These are phyloP conservation scores for Tilletia indica DNA, from an alignment of 1,284 basidiomycete genomes.

Conservation along the genomic window DNA sequence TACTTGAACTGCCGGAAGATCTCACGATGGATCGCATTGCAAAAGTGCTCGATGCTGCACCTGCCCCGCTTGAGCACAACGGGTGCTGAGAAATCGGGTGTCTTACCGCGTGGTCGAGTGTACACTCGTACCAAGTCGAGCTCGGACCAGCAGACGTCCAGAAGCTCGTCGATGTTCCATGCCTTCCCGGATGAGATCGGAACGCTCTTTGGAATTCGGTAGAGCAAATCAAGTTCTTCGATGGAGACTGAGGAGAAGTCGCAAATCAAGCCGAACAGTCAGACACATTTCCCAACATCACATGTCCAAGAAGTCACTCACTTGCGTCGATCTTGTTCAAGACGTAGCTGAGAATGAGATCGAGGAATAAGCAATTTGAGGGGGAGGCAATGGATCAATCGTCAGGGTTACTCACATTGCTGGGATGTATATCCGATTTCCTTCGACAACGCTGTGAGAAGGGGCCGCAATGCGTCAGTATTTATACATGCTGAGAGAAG, in stretches of 20 bases:
- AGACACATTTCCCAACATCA: background rate
- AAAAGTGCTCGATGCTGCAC: constrained; percentile 78
- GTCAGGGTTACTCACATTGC: constrained; percentile 1
- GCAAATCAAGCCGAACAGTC: background rate
- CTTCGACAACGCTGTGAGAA: constrained; percentile 44
- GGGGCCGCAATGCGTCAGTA: background rate
- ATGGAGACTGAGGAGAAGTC: constrained; percentile 67
- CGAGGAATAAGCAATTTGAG: no score
- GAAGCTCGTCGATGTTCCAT: constrained; percentile 94
- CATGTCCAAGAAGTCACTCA: background rate
- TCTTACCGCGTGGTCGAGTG: constrained; percentile 86
- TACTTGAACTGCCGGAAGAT: constrained; percentile 88
- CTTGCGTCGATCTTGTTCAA: constrained; percentile 72
- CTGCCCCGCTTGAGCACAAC: constrained; percentile 67
- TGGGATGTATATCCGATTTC: constrained; percentile 71
- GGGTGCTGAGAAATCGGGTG: constrained; percentile 76
- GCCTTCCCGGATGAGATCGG: constrained; percentile 89
- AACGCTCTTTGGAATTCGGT: constrained; percentile 85
- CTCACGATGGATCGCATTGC: constrained; percentile 78
- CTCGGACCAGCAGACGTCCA: constrained; percentile 62
- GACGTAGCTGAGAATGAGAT: constrained; percentile 32
- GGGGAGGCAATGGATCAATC: constrained; percentile 31
- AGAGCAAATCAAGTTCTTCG: constrained; percentile 94
- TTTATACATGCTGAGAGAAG: background rate
- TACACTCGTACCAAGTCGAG: constrained; percentile 64